Base-by-base conservation (phyloP, 73 alveolate genomes). In the Blepharisma japonicum region DNA sequence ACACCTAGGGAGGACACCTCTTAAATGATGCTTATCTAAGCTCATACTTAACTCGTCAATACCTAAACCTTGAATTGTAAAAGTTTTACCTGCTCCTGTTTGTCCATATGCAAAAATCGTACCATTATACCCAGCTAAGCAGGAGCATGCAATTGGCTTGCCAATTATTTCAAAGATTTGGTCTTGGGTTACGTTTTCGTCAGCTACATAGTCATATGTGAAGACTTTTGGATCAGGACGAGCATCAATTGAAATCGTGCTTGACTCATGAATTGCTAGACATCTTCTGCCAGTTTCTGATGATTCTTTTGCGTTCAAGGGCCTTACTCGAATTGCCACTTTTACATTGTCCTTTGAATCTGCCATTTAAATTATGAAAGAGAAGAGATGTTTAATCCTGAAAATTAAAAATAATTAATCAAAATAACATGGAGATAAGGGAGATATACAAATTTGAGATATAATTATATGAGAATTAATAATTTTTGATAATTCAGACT, bases 61-160 rank as follows among this genome's bases (percentile, higher is more conserved):
- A 9, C 81, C 83, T 11, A 14, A n/a, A 18, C 99, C 99, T 61
- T 93, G 85, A 74, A 96, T 95, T 4, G 99, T 96, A 88, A 83
- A 96, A 38, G 99, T 96, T 77, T 96, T 96, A 2, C 99, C 99
- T 46, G 99, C 93, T 6, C 99, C 99, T 6, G 99, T 96, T 82
- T 96, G 91, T 23, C 99, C 99, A 71, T 96, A 96, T 5, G 99
- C 97, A 88, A 96, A 96, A 11, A 96, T 87, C 21, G 97, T 82
- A 45, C 98, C 98, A 85, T 96, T 96, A 79, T 93, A 93, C 14
- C 99, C 99, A 71, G 88, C 91, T 68, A 93, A 70, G 78, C 94
- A 84, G 56, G 94, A 85, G 45, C 86, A 89, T 49, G 94, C 93
- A 2, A 89, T 90, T 6, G 96, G 96, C 78, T 83, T 78, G 23